Conservation (phyloP, 2,329 filamentous ascomycete genomes). For the Fusarium austroafricanum region DNA sequence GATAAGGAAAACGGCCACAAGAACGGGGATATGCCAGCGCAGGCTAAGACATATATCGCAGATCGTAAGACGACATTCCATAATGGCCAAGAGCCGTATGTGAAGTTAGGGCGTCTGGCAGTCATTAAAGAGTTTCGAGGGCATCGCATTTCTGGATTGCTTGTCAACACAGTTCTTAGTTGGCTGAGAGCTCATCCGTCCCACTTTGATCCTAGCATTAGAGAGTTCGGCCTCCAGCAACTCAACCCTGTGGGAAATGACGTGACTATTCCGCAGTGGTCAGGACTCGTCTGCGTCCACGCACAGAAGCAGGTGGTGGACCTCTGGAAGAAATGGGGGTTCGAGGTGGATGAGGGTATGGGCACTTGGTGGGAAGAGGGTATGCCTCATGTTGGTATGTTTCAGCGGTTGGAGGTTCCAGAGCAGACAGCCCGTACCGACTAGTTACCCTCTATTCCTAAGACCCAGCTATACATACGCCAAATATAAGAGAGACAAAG, state of each 20-base stretch:
- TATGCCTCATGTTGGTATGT: slow-evolving; percentile 90
- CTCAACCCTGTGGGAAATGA: slow-evolving; percentile 55
- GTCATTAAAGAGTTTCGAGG: slow-evolving; percentile 75
- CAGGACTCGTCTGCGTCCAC: slow-evolving; percentile 81
- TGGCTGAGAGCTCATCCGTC: slow-evolving; percentile 74
- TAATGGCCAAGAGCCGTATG: slow-evolving; percentile 77
- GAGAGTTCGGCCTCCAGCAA: slow-evolving; percentile 57
- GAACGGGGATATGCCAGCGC: background rate
- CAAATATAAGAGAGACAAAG: background rate
- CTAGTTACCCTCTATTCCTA: slow-evolving; percentile 11
- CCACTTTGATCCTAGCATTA: slow-evolving; percentile 64
- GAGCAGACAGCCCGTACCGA: slow-evolving; percentile 45
- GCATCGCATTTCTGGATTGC: slow-evolving; percentile 69
- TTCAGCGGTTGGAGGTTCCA: slow-evolving; percentile 58
- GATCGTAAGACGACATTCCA: slow-evolving; percentile 64
- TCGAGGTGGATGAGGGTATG: slow-evolving; percentile 77
- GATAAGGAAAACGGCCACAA: background rate
- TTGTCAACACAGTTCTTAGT: slow-evolving; percentile 75
- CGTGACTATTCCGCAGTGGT: slow-evolving; percentile 67
- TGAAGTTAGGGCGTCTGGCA: slow-evolving; percentile 84
- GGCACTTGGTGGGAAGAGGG: slow-evolving; percentile 86
- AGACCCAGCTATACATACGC: background rate
- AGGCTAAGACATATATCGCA: slow-evolving; percentile 36
- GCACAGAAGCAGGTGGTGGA: slow-evolving; percentile 75
- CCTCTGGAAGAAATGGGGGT: slow-evolving; percentile 79